These are phyloP conservation scores for Schwanniomyces pseudopolymorphus DNA, from an alignment of 805 yeast species.

Conservation along the genomic window DNA sequence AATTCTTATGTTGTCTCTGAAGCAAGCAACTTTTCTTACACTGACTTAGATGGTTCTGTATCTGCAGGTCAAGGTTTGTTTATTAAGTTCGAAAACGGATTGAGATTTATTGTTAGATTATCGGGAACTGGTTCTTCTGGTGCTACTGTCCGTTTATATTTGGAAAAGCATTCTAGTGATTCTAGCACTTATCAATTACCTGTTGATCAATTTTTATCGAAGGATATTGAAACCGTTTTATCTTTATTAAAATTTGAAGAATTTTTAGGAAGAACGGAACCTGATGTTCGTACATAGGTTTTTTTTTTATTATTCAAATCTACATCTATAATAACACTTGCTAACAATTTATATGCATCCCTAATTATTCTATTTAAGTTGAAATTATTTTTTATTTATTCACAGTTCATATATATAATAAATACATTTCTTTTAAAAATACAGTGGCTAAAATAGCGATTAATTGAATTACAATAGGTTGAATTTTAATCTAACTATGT, in stretches of 20 bases:
- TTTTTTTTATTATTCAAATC: background rate
- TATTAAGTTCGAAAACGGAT: constrained; percentile 77
- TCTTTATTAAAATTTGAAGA: constrained; percentile 69
- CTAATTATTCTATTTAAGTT: too few species aligned
- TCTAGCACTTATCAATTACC: constrained; percentile 42
- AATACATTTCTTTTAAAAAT: background rate
- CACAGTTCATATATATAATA: background rate
- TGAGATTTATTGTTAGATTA: constrained; percentile 83
- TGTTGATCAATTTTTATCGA: constrained; percentile 68
- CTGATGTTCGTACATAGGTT: constrained; percentile 77
- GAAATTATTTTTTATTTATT: background rate
- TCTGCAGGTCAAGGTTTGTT: constrained; percentile 85
- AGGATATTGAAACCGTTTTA: constrained; percentile 63
- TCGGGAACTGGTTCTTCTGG: constrained; percentile 98
- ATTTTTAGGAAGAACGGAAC: constrained; percentile 76
- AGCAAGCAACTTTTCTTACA: constrained; percentile 87
- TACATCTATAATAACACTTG: background rate
- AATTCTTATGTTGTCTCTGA: constrained; percentile 59
- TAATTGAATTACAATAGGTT: too few species aligned
- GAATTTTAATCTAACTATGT: constrained; percentile 6
- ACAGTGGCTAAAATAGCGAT: background rate
- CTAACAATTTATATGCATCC: too few species aligned
- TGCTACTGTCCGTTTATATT: constrained; percentile 90
- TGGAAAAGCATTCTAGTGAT: constrained; percentile 79
- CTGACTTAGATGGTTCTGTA: constrained; percentile 92